A percentile compares a stretch with the other conserved stretches of the same genome.
These are phyloP conservation scores for Royoungia palumana DNA, from an alignment of 768 basidiomycete genomes.

Conservation along the genomic window DNA sequence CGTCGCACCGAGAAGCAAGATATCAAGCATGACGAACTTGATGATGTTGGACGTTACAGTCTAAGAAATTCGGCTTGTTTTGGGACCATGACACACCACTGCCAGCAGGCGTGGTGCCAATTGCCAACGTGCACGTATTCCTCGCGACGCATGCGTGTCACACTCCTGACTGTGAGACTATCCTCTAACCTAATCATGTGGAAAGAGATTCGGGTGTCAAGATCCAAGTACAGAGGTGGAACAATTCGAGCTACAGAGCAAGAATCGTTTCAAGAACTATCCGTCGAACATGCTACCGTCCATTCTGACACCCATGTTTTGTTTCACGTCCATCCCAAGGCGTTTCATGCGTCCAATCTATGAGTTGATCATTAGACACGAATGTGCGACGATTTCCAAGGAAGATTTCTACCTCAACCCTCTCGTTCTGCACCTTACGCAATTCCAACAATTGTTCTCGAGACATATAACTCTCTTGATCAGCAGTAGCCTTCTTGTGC, in stretches of 20 bases:
- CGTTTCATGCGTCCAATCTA: slow-evolving; percentile 82
- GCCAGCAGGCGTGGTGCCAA: slow-evolving; percentile 1
- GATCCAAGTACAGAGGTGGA: not conserved
- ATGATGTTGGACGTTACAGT: slow-evolving; percentile 11
- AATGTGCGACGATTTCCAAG: not conserved
- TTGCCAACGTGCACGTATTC: not conserved
- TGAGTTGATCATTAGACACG: not conserved
- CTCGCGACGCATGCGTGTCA: slow-evolving; percentile 17
- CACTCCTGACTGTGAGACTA: not conserved
- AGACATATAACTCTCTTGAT: slow-evolving; percentile 71
- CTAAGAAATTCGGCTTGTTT: slow-evolving; percentile 3
- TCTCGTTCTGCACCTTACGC: slow-evolving; percentile 79
- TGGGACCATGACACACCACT: slow-evolving; percentile 4
- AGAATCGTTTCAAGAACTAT: slow-evolving; percentile 6
- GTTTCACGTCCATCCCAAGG: slow-evolving; percentile 84
- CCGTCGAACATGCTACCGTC: slow-evolving; percentile 64
- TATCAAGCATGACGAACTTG: slow-evolving; percentile 44
- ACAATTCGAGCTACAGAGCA: not conserved
- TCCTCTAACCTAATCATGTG: not conserved
- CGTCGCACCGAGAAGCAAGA: slow-evolving; percentile 72
- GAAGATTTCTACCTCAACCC: slow-evolving; percentile 57
- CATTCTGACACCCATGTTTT: slow-evolving; percentile 85
- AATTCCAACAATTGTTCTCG: slow-evolving; percentile 81
- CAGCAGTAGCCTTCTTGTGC: slow-evolving; percentile 64
- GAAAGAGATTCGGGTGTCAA: not conserved